These are phyloP conservation scores for Aspergillus brunneoviolaceus DNA, from an alignment of 2,329 filamentous ascomycete genomes.

Conservation along the genomic window DNA sequence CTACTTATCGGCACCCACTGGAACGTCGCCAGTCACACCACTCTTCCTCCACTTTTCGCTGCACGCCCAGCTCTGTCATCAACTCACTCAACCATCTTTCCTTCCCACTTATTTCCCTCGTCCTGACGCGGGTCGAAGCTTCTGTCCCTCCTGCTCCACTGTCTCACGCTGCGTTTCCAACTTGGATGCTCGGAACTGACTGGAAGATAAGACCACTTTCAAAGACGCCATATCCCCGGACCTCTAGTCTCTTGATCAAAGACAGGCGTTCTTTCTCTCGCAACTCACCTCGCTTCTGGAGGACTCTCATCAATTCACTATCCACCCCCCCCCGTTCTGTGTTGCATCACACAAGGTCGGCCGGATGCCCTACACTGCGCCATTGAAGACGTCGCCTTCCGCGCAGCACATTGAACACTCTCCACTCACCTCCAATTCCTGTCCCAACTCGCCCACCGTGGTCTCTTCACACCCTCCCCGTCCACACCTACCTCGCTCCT, in stretches of 20 bases:
- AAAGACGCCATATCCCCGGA: constrained; percentile 9
- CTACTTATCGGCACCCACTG: constrained; percentile 10
- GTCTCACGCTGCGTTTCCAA: neutral
- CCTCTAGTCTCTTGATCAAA: neutral
- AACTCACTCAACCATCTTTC: neutral
- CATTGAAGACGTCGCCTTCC: constrained; percentile 57
- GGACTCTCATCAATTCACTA: neutral
- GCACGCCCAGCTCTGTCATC: neutral
- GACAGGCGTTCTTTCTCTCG: neutral
- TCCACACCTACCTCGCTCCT: constrained; percentile 54
- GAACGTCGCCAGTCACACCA: constrained; percentile 1
- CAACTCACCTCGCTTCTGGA: constrained; percentile 1
- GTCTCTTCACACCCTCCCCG: constrained; percentile 30
- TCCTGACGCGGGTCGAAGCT: neutral
- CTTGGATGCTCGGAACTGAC: constrained; percentile 7
- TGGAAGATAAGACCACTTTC: constrained; percentile 11
- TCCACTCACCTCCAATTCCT: constrained; percentile 41
- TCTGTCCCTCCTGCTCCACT: constrained; percentile 1
- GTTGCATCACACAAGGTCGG: constrained; percentile 35
- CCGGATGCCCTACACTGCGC: constrained; percentile 54
- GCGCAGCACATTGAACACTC: constrained; percentile 51
- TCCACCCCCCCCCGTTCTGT: constrained; percentile 22
- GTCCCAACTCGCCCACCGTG: constrained; percentile 20
- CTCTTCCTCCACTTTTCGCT: constrained; percentile 1
- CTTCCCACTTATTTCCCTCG: neutral